A percentile compares a stretch with the other conserved stretches of the same genome.
phyloP scores from a whole-genome alignment of 1,284 basidiomycete genomes.

The Ceratobasidium sp. region DNA sequence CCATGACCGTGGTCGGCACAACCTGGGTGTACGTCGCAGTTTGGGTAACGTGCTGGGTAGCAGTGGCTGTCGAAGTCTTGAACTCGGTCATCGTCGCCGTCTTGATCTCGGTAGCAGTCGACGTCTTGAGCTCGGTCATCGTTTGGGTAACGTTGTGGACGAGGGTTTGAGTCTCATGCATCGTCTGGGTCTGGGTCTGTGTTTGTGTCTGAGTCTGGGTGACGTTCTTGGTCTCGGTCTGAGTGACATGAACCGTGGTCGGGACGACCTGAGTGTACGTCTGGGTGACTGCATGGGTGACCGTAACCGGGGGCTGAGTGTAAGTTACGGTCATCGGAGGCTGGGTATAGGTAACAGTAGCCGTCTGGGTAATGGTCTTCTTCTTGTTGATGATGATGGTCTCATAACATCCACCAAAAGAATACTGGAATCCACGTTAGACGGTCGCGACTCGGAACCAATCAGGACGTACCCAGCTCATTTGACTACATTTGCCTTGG shows the following conservation, averaged over 20 bases:
- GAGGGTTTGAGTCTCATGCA: conserved; percentile 20
- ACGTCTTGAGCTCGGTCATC: conserved; percentile 36
- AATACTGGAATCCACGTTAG: conserved; percentile 22
- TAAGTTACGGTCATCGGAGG: conserved; percentile 10
- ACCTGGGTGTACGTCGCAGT: conserved; percentile 35
- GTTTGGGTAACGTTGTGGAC: conserved; percentile 22
- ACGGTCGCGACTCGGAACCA: background rate
- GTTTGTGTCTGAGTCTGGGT: conserved; percentile 13
- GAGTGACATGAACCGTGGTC: background rate
- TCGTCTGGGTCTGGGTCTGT: conserved; percentile 30
- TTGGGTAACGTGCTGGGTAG: conserved; percentile 17
- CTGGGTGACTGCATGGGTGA: conserved; percentile 24
- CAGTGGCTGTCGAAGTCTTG: conserved; percentile 36
- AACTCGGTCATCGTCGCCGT: conserved; percentile 37
- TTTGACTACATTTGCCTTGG: conserved; percentile 35
- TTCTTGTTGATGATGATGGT: conserved; percentile 42
- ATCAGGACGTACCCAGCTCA: conserved; percentile 41
- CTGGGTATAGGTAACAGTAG: conserved; percentile 23
- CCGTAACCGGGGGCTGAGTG: background rate
- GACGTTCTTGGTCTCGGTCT: conserved; percentile 17
- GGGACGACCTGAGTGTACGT: conserved; percentile 2
- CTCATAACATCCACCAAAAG: conserved; percentile 43
- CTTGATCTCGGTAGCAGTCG: conserved; percentile 35
- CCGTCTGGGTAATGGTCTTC: conserved; percentile 25
- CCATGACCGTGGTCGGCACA: conserved; percentile 24